A percentile compares a stretch with the other conserved stretches of the same genome.
These are phyloP conservation scores for Raphanus sativus DNA, from an alignment of 345 rosid genomes.

Conservation along the genomic window DNA sequence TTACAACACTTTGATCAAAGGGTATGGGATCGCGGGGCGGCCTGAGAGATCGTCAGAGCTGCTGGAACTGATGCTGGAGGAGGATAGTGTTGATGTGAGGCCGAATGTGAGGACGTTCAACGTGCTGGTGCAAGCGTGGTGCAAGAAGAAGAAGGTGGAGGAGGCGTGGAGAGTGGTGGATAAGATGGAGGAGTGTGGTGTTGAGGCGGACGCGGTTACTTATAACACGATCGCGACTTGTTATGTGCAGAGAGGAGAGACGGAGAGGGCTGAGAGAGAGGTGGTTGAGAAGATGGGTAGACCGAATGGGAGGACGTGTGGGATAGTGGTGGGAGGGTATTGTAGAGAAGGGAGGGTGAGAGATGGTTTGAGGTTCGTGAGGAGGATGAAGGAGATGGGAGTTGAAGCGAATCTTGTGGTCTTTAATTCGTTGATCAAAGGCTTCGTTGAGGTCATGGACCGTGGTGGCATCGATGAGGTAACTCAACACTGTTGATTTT, in stretches of 20 bases:
- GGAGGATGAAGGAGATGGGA: conserved; percentile 50
- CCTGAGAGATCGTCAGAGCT: conserved; percentile 59
- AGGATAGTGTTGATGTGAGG: conserved; percentile 36
- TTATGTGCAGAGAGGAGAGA: conserved; percentile 56
- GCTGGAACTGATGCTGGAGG: conserved; percentile 50
- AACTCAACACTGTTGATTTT: conserved; percentile 11
- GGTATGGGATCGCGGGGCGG: conserved; percentile 58
- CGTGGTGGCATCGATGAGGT: conserved; percentile 67
- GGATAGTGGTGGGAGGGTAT: conserved; percentile 59
- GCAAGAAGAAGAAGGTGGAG: conserved; percentile 50
- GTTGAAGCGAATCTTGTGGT: conserved; percentile 57
- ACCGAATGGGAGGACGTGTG: conserved; percentile 60
- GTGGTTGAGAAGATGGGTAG: conserved; percentile 46
- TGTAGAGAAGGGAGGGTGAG: conserved; percentile 53
- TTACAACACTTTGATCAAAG: conserved; percentile 62
- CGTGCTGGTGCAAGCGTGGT: conserved; percentile 64
- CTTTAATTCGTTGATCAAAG: conserved; percentile 59
- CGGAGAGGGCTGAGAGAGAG: conserved; percentile 45
- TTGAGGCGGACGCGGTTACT: conserved; percentile 56
- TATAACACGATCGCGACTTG: conserved; percentile 62
- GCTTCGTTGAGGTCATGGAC: conserved; percentile 60
- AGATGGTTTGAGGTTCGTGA: conserved; percentile 54
- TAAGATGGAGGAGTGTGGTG: conserved; percentile 54
- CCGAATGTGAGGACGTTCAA: conserved; percentile 63
- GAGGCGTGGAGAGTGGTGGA: conserved; percentile 60